Percentiles rank a stretch among this genome's conserved stretches.
These are phyloP conservation scores for Medicago lupulina DNA, from an alignment of 306 rosid species.

Conservation along the genomic window DNA sequence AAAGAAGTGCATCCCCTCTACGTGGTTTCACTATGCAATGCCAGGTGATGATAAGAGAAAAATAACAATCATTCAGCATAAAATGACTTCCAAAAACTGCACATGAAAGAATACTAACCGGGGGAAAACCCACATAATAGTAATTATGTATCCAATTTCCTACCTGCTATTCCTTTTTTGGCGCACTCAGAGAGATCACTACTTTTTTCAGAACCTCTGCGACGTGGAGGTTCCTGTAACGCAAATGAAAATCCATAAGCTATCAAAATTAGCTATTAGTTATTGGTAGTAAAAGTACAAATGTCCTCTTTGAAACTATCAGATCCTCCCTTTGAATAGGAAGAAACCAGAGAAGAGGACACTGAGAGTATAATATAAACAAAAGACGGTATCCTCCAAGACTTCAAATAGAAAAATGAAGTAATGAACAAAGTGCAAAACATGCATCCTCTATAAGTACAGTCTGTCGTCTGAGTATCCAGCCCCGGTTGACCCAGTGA, in stretches of 20 bases:
- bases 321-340: not conserved
- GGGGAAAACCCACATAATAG: not conserved
- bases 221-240: constrained; percentile 66
- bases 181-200: constrained; percentile 91
- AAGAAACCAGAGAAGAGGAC: constrained; percentile 26
- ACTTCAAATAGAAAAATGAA: not conserved
- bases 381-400: constrained; percentile 25
- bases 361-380: constrained; percentile 11
- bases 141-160: constrained; percentile 26
- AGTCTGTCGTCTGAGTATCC: not conserved
- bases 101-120: constrained; percentile 5
- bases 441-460: constrained; percentile 23
- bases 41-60: constrained; percentile 27
- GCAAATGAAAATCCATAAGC: constrained; percentile 40
- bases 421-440: not conserved
- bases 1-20: constrained; percentile 97
- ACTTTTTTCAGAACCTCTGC: constrained; percentile 57
- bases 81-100: constrained; percentile 23
- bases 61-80: not conserved
- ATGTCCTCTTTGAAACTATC: constrained; percentile 9
- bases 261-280: constrained; percentile 29
- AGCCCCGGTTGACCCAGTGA: constrained; percentile 9
- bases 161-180: constrained; percentile 90
- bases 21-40: constrained; percentile 79
- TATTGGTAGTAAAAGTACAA: constrained; percentile 10